Conservation (phyloP, 306 rosid species). For the Prosopis cineraria region DNA sequence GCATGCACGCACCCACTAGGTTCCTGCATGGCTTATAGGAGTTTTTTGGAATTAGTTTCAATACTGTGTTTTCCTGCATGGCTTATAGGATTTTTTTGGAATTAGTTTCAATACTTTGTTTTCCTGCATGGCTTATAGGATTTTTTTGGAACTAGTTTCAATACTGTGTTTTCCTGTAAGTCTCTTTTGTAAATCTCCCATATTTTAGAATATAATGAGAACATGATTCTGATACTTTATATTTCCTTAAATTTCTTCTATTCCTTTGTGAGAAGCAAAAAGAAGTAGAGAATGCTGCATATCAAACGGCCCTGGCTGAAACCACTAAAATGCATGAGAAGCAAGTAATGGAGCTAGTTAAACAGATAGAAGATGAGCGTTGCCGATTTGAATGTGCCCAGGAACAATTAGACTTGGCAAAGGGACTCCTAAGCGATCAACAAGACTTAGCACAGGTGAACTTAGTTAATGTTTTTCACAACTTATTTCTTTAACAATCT, state of each 20-base stretch:
- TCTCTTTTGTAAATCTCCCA: not conserved
- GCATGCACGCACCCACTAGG: no score
- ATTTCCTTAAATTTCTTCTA: not conserved
- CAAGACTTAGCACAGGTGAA: conserved; percentile 54
- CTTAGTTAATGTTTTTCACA: not conserved
- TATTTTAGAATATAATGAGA: not conserved
- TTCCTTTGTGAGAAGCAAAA: conserved; percentile 39
- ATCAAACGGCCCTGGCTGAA: conserved; percentile 47
- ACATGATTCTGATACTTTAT: not conserved
- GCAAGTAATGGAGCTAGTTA: conserved; percentile 45
- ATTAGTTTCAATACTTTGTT: no score
- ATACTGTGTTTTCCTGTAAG: not conserved
- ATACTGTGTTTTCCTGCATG: no score
- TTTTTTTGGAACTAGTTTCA: not conserved
- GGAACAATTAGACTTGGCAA: conserved; percentile 51
- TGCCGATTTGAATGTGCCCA: conserved; percentile 36
- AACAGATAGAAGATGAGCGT: conserved; percentile 51
- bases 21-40: not conserved
- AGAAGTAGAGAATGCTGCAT: conserved; percentile 47
- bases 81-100: no score
- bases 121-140: no score
- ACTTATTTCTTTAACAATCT: not conserved
- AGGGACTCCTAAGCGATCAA: conserved; percentile 38
- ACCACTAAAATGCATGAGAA: conserved; percentile 55
- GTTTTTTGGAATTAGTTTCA: no score